Evolutionary conservation across 225 moss, liverwort and hornwort species (phyloP), one percentile per base, ranked within the genome.

Genomic region (Anthoceros angustus): DNA sequence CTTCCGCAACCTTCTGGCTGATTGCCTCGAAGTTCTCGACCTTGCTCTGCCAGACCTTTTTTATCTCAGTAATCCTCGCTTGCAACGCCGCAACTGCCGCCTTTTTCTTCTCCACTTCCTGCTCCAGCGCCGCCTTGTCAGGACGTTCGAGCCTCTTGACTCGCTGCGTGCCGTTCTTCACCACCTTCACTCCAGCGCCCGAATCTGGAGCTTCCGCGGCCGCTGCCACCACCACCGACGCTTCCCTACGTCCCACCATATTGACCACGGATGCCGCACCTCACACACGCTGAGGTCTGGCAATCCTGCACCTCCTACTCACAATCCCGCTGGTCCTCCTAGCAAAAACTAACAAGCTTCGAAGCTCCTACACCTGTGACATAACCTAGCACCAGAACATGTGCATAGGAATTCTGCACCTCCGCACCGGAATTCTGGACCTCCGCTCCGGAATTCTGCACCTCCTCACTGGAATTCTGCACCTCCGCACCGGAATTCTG

Each of bases 101-200:
- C 39, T 70, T 75, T 32, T 80, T 43, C 62, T 80, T 83, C 15
- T 42, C 72, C 63, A 87, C 43, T 26, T 70, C 65, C 70, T 86
- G 82, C 7, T 93, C 89, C 65, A 89, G 49, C 2, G 66, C 69
- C 18, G 42, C 77, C 80, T 80, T 89, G 64, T 76, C 70, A 12
- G 92, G 89, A 50, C 77, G 77, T 71, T 93, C 89, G 41, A 93
- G 74, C 70, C 89, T 79, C 83, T 93, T 88, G 1, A 87, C 84
- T 68, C 82, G 77, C 16, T 18, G 55, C 18, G n/a, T 23, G 3
- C n/a, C n/a, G n/a, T 12, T 23, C 55, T 8, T 55, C 6, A 23
- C 0, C 55, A 9, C 55, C 18, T 55, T 20, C 18, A 3, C 32
- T 1, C 2, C 32, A 32, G 1, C n/a, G n/a, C 18, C 55, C 55